Base-by-base conservation (phyloP, 192 early-diverging fungal species). In the Kappamyces sp. region DNA sequence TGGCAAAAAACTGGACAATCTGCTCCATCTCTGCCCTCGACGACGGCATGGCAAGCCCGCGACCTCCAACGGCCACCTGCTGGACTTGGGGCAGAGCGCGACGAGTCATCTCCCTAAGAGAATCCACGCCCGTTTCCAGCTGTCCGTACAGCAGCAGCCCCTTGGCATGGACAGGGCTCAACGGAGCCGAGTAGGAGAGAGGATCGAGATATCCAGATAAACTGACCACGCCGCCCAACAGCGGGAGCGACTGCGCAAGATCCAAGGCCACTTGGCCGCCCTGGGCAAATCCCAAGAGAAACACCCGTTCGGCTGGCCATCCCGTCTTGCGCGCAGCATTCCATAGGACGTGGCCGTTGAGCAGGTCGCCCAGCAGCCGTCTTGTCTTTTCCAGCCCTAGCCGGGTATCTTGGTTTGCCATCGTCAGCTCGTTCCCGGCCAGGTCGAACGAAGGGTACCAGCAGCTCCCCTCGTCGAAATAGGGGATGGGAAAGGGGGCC, bases 211-310 rank as follows among this genome's bases (percentile, higher is more conserved):
- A 50, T 85, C 86, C 5, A 43, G 66, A 70, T 11, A 90, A 70
- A 51, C 77, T 76, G 4, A 90, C 61, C 5, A 84, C 83, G 4
- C 79, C 63, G 22, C 82, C 83, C 47, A 81, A 76, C 5, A 85
- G 64, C 14, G 40, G 40, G 31, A 55, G 45, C 30, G 40, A 30
- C 31, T 32, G 36, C 0, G 71, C 83, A 31, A 83, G 9, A 62
- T 89, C 85, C 48, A 91, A 49, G 33, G 86, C 86, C 11, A 79
- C 73, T 3, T 71, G 65, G 2, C 74, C 88, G 37, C 88, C 88
- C 43, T 91, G 86, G 7, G 83, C 77, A 64, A 89, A 91, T 2
- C 88, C 88, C 67, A 91, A 79, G 2, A 90, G 49, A 41, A 81
- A 75, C 33, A 88, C 74, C 22, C 71, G 64, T 36, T 53, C 49